phyloP scores from a whole-genome alignment of 768 basidiomycete species.

The Tricholoma sp. region DNA sequence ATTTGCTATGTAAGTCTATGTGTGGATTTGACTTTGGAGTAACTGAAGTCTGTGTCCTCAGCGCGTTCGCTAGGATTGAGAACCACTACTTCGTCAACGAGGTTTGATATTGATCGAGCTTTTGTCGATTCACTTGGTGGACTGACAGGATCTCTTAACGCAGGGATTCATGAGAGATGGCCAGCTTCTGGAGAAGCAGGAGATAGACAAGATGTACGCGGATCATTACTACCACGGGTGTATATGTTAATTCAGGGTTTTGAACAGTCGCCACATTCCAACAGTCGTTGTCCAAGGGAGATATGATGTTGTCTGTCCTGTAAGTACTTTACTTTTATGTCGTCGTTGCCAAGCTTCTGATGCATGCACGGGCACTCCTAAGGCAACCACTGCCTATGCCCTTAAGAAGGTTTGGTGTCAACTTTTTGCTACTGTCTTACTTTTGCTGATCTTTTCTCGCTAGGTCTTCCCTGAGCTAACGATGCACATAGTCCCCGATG shows the following conservation, averaged over 20 bases:
- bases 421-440: too few species aligned
- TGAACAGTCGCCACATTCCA: slow-evolving; percentile 77
- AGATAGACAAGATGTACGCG: slow-evolving; percentile 80
- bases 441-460: not conserved
- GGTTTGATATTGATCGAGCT: slow-evolving; percentile 29
- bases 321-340: slow-evolving; percentile 26
- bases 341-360: not conserved
- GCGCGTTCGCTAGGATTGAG: slow-evolving; percentile 84
- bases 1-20: slow-evolving; percentile 61
- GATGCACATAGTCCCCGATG: slow-evolving; percentile 74
- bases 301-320: slow-evolving; percentile 88
- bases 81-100: slow-evolving; percentile 89
- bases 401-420: slow-evolving; percentile 55
- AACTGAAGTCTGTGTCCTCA: slow-evolving; percentile 20
- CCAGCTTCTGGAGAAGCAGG: slow-evolving; percentile 77
- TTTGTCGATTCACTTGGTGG: not conserved
- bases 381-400: slow-evolving; percentile 77
- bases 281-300: slow-evolving; percentile 78
- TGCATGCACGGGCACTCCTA: not conserved
- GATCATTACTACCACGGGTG: slow-evolving; percentile 9
- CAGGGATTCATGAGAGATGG: slow-evolving; percentile 88
- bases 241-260: not conserved
- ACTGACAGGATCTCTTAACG: not conserved
- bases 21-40: slow-evolving; percentile 1
- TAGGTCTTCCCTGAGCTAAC: slow-evolving; percentile 76